Evolutionary conservation across 2,329 filamentous ascomycete genomes (phyloP), one percentile per base, ranked within the genome.

Genomic region (Colletotrichum australisinense): DNA sequence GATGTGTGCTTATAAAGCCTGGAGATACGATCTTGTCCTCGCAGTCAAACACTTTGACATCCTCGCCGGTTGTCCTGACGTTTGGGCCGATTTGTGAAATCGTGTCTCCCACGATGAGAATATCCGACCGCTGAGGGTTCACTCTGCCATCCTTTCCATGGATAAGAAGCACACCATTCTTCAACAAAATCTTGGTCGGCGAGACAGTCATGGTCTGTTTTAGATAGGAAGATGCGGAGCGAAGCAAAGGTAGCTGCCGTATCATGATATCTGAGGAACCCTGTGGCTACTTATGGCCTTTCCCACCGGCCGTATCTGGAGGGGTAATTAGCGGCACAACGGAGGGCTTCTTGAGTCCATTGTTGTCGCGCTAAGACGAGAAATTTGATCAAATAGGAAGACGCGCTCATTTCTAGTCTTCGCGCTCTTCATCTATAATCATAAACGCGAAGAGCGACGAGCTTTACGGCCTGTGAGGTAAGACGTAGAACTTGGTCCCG

Each of bases 1-100:
- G 81, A 63, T 85, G 84, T 1, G 84, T 84, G 74, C 85, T 83
- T 59, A 86, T 78, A 75, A 86, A 85, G 2, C 84, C 84, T 0
- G 84, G 83, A 2, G 79, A 83, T 49, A 85, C 76, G 26, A 86
- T 79, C 72, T 83, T 84, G 74, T 77, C 79, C 0, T 77, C 77
- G 60, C 83, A 86, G 73, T 88, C 83, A 30, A 87, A 79, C 4
- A 86, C 72, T 32, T 78, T 73, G 0, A 59, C 32, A n/a, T 30
- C 14, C 1, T 78, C 76, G 22, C 79, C 76, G 69, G 79, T 82
- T 12, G 5, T 11, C 35, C 80, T 76, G 69, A 83, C 81, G 0
- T 82, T 79, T 67, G 84, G 81, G 49, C 83, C 83, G 11, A 86
- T 69, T 35, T 64, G 77, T n/a, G 82, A 76, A 14, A 72, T 69